Percentiles rank a stretch among this genome's conserved stretches.
phyloP scores from a whole-genome alignment of 179 eudicot genomes.

The Beta lomatogona region DNA sequence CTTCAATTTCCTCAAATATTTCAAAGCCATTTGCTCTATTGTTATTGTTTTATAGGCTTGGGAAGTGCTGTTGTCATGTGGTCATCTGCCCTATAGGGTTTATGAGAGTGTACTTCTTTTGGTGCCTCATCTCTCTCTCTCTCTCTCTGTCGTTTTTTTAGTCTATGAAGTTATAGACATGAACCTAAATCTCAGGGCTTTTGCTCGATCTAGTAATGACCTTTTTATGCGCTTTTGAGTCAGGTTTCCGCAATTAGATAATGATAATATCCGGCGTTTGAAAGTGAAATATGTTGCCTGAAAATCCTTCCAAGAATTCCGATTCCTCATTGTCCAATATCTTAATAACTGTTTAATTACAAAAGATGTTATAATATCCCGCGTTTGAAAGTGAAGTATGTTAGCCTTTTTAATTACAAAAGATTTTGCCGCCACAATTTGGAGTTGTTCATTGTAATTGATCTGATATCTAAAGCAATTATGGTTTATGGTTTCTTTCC shows the following conservation, averaged over 20 bases:
- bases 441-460: background rate
- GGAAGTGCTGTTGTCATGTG: background rate
- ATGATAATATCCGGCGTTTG: background rate
- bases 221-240: background rate
- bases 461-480: background rate
- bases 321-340: background rate
- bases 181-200: background rate
- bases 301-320: background rate
- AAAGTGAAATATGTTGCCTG: conserved; percentile 10
- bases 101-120: background rate
- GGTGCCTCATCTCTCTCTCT: background rate
- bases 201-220: background rate
- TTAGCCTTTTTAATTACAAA: background rate
- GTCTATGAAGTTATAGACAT: background rate
- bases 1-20: background rate
- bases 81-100: background rate
- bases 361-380: no score
- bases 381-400: no score
- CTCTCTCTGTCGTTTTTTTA: background rate
- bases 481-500: background rate
- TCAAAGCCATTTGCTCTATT: background rate
- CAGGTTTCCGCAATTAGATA: background rate
- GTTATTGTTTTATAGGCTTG: conserved; percentile 13
- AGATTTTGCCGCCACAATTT: background rate
- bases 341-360: background rate